Evolutionary conservation across 164 flowering plant species (phyloP).

Genomic region (Berberis vulgaris): DNA sequence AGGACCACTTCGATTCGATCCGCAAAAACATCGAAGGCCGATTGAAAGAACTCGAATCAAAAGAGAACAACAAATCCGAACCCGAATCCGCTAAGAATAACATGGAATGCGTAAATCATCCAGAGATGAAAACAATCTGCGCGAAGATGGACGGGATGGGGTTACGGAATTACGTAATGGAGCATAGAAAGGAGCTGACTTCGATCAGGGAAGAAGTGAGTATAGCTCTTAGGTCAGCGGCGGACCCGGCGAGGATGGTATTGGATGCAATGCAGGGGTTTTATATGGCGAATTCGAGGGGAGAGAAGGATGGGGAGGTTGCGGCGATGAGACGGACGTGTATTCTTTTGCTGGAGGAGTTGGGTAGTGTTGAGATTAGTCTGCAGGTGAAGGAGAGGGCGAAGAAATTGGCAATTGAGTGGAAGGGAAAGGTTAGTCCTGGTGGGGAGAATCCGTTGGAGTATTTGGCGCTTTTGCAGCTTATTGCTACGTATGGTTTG

Average conservation of each 20-base stretch:
- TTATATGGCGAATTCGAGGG: conserved; percentile 5
- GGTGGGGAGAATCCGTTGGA: conserved; percentile 27
- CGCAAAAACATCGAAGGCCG: conserved; percentile 15
- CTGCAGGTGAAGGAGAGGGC: conserved; percentile 34
- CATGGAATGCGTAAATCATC: background rate
- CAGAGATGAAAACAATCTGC: conserved; percentile 37
- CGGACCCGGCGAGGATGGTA: conserved; percentile 47
- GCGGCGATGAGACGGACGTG: conserved; percentile 17
- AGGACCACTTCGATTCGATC: conserved; percentile 45
- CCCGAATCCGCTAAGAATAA: background rate
- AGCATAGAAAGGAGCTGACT: conserved; percentile 20
- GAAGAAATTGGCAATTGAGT: conserved; percentile 37
- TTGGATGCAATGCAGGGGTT: conserved; percentile 51
- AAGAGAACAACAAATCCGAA: background rate
- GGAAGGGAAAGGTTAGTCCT: conserved; percentile 37
- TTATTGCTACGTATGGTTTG: conserved; percentile 45
- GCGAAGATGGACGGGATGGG: conserved; percentile 50
- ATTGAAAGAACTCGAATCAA: conserved; percentile 12
- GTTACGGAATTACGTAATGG: conserved; percentile 26
- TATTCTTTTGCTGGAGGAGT: conserved; percentile 38
- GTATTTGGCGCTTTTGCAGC: conserved; percentile 39
- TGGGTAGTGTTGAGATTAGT: conserved; percentile 20
- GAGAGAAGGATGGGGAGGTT: conserved; percentile 3
- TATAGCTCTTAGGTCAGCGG: conserved; percentile 28
- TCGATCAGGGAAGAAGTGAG: conserved; percentile 29